Evolutionary conservation across 345 rosid genomes (phyloP), one percentile per base, ranked within the genome.

Genomic region (Gossypium ekmanianum): DNA sequence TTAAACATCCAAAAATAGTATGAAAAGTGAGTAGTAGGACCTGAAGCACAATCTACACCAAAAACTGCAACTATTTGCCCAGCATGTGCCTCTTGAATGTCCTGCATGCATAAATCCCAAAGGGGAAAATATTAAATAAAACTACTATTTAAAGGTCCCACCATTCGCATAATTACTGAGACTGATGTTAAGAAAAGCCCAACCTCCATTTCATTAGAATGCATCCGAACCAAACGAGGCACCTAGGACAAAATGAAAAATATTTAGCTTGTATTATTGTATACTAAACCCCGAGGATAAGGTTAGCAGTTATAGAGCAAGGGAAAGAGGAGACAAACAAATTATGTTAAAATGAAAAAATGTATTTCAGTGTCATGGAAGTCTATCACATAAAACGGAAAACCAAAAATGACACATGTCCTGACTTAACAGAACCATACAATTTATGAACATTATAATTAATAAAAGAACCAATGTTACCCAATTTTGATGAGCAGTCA

Each of bases 11-110:
- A 12, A 39, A 47, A 71, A 45, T 26, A 26, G 48, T 61, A 54
- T 45, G 73, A 29, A 58, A 73, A 24, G 58, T 50, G 58, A 59
- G 45, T 5, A 64, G 39, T 45, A 74, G 57, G 62, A 91, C 99
- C 99, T 90, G 99, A 93, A 79, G 99, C 98, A 83, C 99, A 96
- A 62, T 96, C 99, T 59, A 96, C 87, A 63, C 98, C 99, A 85
- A 96, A 96, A 59, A 96, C 99, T 75, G 99, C 97, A 78, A 96
- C 98, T 7, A 96, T 96, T 83, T 96, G 93, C 73, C 99, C 98
- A 52, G 97, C 99, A 79, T 96, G 97, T 50, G 97, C 99, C 81
- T 92, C 94, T 88, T 88, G 99, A 85, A 92, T 96, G 84, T 96
- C 99, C 99, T 93, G 85, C 54, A 71, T 55, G 76, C 57, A 73